Base-by-base conservation (phyloP, 106 monocot species). In the Acanthochlamys bracteata region DNA sequence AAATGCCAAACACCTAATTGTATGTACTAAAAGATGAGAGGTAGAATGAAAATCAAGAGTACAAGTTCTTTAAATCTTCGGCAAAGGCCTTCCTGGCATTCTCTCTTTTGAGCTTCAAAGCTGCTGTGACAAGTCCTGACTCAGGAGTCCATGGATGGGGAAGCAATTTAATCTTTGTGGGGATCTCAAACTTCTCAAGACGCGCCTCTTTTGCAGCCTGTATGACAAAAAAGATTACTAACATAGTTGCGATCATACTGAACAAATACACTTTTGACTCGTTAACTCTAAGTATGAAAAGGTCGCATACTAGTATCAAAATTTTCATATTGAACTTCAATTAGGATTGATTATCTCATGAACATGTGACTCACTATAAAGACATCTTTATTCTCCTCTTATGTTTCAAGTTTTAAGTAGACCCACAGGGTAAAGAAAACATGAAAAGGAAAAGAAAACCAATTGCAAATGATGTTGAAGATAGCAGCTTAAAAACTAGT, bases 141-240 rank as follows among this genome's bases (percentile, higher is more conserved):
- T 98, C 96, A 12, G 91, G 91, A 24, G 96, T 98, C 96, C 96
- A 98, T 42, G 96, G 66, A 64, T 91, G 88, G 0, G 77, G 59
- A 39, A 98, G 60, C 74, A 98, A 52, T 56, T 81, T 88, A 46
- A 98, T 85, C 66, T 83, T 98, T 0, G 77, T 13, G 7, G 96
- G 96, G 23, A 81, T 90, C 75, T 98, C 96, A 81, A 88, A 88
- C 65, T 84, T 98, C 65, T 98, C 85, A 61, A 98, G 55, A 1
- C 74, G 70, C 24, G 80, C 74, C 69, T 81, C 60, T 68, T 88
- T 88, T 19, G 68, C 88, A 47, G 78, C 83, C 96, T 95, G 72
- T 23, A 6, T 33, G 33, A 33, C 33, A 33, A 33, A 33, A 33
- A 33, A 1, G 6, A 33, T 1, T 33, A 25, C 12, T 10, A 62